These are phyloP conservation scores for Aspergillus sp. DNA, from an alignment of 2,329 filamentous ascomycete genomes.

Conservation along the genomic window DNA sequence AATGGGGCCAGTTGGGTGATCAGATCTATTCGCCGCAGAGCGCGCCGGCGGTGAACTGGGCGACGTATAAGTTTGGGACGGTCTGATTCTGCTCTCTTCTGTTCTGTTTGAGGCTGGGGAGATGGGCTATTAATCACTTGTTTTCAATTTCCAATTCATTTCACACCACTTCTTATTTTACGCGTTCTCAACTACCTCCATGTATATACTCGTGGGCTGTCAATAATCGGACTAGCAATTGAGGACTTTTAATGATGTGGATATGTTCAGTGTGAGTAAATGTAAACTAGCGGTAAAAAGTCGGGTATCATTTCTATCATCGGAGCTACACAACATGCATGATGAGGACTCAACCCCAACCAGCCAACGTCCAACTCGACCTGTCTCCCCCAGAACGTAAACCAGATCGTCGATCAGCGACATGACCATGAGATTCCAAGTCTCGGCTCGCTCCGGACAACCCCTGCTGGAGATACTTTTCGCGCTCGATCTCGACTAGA, in stretches of 20 bases:
- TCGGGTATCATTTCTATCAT: background rate
- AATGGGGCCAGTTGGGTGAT: slow-evolving; percentile 67
- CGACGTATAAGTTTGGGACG: slow-evolving; percentile 46
- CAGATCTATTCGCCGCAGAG: slow-evolving; percentile 44
- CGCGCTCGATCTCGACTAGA: slow-evolving; percentile 63
- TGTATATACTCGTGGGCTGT: background rate
- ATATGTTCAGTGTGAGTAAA: too few relatives aligned
- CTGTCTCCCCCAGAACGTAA: slow-evolving; percentile 42
- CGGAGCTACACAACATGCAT: background rate
- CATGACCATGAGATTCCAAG: slow-evolving; percentile 32
- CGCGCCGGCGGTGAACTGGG: slow-evolving; percentile 42
- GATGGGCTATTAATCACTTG: background rate
- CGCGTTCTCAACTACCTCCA: background rate
- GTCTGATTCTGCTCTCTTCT: slow-evolving; percentile 21
- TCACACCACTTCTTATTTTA: background rate
- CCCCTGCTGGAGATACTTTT: slow-evolving; percentile 58
- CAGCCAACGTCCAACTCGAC: slow-evolving; percentile 50
- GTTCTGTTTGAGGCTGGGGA: background rate
- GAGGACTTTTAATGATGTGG: background rate
- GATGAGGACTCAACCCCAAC: slow-evolving; percentile 39
- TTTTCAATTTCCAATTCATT: background rate
- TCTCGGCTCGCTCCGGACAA: slow-evolving; percentile 48
- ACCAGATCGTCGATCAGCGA: slow-evolving; percentile 40
- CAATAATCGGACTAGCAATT: background rate
- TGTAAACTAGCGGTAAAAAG: background rate